These are phyloP conservation scores for Silene conica DNA, from an alignment of 148 eudicot species.

Conservation along the genomic window DNA sequence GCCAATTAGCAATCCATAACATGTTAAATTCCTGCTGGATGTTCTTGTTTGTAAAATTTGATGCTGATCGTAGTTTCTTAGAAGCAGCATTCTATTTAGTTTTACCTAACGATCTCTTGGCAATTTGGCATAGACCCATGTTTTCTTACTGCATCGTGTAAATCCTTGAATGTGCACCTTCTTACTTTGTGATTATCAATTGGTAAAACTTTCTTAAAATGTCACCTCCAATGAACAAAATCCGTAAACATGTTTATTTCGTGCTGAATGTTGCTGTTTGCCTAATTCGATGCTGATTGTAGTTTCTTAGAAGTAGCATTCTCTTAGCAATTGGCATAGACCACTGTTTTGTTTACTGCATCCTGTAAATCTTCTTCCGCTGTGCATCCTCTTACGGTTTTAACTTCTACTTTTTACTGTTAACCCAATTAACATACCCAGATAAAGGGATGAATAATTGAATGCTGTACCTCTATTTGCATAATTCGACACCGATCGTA, in stretches of 20 bases:
- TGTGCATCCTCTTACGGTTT: conserved; percentile 3
- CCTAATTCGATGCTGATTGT: conserved; percentile 8
- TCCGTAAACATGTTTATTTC: conserved; percentile 8
- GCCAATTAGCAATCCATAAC: conserved; percentile 4
- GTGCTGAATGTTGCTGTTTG: conserved; percentile 10
- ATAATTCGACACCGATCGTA: conserved; percentile 7
- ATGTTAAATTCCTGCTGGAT: conserved; percentile 3
- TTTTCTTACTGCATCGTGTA: conserved; percentile 6
- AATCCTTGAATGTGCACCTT: neutral
- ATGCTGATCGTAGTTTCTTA: conserved; percentile 5
- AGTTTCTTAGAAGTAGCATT: conserved; percentile 7
- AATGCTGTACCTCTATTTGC: conserved; percentile 3
- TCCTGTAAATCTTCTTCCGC: neutral
- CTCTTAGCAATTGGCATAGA: conserved; percentile 2
- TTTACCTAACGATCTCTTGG: conserved; percentile 3
- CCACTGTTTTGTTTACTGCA: conserved; percentile 6
- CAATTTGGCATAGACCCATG: conserved; percentile 13
- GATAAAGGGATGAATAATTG: neutral
- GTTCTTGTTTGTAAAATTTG: conserved; percentile 12
- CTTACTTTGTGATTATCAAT: conserved; percentile 24
- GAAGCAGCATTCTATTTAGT: conserved; percentile 16
- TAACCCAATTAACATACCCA: neutral
- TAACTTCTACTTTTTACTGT: neutral
- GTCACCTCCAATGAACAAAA: neutral
- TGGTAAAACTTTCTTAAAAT: conserved; percentile 2